phyloP scores from a whole-genome alignment of 345 rosid genomes.

The Erysimum cheiranthoides region DNA sequence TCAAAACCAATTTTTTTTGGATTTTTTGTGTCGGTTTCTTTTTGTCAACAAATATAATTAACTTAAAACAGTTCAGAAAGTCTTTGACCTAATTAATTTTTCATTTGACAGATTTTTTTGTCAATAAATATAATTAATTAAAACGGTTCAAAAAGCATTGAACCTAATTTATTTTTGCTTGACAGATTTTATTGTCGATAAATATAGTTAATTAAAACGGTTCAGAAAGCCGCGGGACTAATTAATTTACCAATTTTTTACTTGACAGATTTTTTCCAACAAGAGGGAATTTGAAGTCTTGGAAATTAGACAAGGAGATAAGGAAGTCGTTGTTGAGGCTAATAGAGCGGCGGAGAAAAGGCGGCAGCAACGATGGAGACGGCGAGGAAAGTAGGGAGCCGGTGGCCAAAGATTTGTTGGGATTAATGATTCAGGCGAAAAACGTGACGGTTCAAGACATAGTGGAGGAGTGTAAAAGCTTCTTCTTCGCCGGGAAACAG shows the following conservation, averaged over 20 bases:
- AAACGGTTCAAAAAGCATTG: too few species aligned
- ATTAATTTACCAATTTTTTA: not conserved
- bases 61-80: too few species aligned
- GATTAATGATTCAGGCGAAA: conserved; percentile 62
- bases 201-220: too few species aligned
- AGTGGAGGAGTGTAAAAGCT: conserved; percentile 89
- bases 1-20: not conserved
- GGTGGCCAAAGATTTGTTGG: conserved; percentile 56
- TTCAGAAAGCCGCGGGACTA: too few species aligned
- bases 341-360: conserved; percentile 56
- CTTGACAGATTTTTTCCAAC: conserved; percentile 70
- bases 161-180: too few species aligned
- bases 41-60: too few species aligned
- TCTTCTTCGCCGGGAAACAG: conserved; percentile 93
- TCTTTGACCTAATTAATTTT: too few species aligned
- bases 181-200: conserved; percentile 50
- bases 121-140: too few species aligned
- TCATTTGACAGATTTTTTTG: too few species aligned
- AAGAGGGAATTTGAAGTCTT: conserved; percentile 63
- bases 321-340: conserved; percentile 64
- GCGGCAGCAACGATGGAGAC: not conserved
- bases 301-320: conserved; percentile 76
- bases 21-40: not conserved
- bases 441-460: conserved; percentile 58
- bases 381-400: not conserved